phyloP scores from a whole-genome alignment of 1,284 basidiomycete species.

The Marasmius sp. region DNA sequence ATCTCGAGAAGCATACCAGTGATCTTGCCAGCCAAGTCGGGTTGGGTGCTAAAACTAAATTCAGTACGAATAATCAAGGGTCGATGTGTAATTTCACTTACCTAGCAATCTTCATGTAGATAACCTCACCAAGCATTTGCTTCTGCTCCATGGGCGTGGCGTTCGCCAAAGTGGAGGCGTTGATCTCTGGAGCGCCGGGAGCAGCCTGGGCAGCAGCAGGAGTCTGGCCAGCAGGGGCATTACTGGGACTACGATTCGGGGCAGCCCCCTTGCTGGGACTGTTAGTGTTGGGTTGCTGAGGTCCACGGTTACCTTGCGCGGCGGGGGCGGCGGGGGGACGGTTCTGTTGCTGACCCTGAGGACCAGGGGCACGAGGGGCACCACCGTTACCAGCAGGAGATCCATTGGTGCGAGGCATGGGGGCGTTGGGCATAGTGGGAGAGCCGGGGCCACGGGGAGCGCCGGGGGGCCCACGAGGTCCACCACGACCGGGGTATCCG shows the following conservation, averaged over 20 bases:
- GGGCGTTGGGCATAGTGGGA: conserved; percentile 59
- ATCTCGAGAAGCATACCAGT: conserved; percentile 98
- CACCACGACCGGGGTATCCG: conserved; percentile 57
- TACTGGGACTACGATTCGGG: conserved; percentile 39
- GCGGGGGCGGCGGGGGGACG: conserved; percentile 41
- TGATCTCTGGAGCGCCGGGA: conserved; percentile 47
- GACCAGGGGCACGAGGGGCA: conserved; percentile 46
- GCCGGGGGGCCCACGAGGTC: conserved; percentile 46
- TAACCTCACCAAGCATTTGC: conserved; percentile 93
- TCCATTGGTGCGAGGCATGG: conserved; percentile 56
- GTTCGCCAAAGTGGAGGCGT: conserved; percentile 62
- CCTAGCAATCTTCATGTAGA: conserved; percentile 86
- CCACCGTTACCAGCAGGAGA: conserved; percentile 53
- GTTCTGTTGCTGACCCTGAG: conserved; percentile 22
- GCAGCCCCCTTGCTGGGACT: conserved; percentile 29
- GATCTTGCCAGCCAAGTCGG: conserved; percentile 94
- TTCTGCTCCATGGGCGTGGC: conserved; percentile 90
- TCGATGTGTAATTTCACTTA: conserved; percentile 41
- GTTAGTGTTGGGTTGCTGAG: conserved; percentile 26
- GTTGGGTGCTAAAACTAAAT: conserved; percentile 52
- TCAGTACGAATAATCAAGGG: conserved; percentile 6
- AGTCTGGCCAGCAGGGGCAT: conserved; percentile 29
- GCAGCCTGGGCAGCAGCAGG: conserved; percentile 35
- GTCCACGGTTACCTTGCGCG: conserved; percentile 30
- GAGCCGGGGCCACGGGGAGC: conserved; percentile 53